Conservation (phyloP, 495 filamentous ascomycete species). For the Aspergillus avenaceus region DNA sequence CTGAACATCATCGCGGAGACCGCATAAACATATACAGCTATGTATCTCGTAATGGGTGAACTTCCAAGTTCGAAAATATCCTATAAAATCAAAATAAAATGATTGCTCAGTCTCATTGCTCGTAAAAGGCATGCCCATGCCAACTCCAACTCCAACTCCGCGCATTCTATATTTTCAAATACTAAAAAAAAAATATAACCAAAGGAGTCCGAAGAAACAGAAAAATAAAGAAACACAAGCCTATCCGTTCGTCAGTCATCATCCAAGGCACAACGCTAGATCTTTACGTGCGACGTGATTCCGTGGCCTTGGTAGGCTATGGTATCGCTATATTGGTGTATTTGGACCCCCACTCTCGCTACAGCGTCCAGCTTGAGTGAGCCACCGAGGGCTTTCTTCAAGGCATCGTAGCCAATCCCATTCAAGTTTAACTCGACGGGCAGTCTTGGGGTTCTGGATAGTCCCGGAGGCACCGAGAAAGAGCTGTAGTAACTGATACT, state of each 20-base stretch:
- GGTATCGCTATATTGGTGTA: conserved; percentile 67
- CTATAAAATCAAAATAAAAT: not conserved
- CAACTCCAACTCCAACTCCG: not conserved
- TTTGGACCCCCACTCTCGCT: conserved; percentile 63
- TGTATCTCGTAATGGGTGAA: not conserved
- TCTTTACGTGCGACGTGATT: conserved; percentile 67
- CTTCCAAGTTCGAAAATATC: no score
- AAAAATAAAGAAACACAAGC: conserved; percentile 1
- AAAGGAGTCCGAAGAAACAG: not conserved
- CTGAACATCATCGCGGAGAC: not conserved
- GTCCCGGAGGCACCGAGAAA: conserved; percentile 75
- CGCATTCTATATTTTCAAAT: not conserved
- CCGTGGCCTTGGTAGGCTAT: conserved; percentile 68
- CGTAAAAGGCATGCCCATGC: not conserved
- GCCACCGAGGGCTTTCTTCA: conserved; percentile 82
- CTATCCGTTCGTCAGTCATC: not conserved
- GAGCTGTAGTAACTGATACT: conserved; percentile 67
- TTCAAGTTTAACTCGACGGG: conserved; percentile 76
- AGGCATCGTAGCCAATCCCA: conserved; percentile 75
- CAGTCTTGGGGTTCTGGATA: conserved; percentile 63
- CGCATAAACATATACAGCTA: no score
- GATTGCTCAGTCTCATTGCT: not conserved
- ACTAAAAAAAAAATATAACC: not conserved
- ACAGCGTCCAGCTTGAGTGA: conserved; percentile 71
- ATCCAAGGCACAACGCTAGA: conserved; percentile 32